Evolutionary conservation across 164 flowering plant species (phyloP).

Genomic region (Magnolia kwangsiensis): DNA sequence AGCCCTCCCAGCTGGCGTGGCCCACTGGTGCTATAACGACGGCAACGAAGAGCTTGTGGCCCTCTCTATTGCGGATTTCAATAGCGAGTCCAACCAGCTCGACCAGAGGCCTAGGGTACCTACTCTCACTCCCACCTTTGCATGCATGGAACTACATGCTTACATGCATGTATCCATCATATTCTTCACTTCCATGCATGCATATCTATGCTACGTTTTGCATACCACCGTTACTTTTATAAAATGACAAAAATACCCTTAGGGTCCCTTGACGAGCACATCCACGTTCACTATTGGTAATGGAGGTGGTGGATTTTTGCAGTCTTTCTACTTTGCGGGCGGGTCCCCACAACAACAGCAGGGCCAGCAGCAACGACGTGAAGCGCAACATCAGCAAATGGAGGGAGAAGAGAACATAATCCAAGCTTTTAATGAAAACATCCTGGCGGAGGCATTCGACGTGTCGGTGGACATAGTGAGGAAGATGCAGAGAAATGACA

Average conservation of each 20-base stretch:
- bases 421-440: slow-evolving; percentile 20
- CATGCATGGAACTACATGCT: background rate
- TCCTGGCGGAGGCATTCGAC: slow-evolving; percentile 33
- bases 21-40: slow-evolving; percentile 42
- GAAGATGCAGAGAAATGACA: slow-evolving; percentile 24
- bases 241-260: too few species aligned
- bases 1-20: slow-evolving; percentile 32
- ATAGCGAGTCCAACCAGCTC: slow-evolving; percentile 43
- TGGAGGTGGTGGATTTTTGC: background rate
- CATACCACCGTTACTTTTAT: too few species aligned
- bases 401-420: slow-evolving; percentile 26
- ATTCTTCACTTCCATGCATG: background rate
- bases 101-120: slow-evolving; percentile 35
- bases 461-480: slow-evolving; percentile 17
- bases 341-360: slow-evolving; percentile 7
- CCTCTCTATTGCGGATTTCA: slow-evolving; percentile 21
- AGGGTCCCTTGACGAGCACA: too few species aligned
- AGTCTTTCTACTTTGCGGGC: slow-evolving; percentile 44
- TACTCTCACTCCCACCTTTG: background rate
- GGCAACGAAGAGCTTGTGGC: slow-evolving; percentile 31
- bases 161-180: background rate
- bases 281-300: background rate
- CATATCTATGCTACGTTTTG: too few species aligned
- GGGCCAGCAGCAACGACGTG: slow-evolving; percentile 3
- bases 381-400: background rate